These are phyloP conservation scores for Wilhelminamyces savonicus DNA, from an alignment of 805 yeast species.

Conservation along the genomic window DNA sequence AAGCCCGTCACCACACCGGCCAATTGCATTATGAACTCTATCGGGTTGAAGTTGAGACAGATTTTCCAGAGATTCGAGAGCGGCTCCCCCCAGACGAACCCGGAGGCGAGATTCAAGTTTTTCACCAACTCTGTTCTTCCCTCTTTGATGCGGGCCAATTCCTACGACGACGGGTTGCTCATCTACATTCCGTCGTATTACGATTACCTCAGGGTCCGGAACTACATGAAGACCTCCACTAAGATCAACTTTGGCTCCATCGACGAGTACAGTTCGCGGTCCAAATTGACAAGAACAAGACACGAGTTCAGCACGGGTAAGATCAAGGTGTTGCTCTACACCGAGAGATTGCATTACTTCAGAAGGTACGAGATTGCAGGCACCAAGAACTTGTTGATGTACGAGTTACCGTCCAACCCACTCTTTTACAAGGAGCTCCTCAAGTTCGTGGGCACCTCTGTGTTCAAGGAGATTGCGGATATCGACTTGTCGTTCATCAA, in stretches of 20 bases:
- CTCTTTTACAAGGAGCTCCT: conserved; percentile 73
- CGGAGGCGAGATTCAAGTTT: conserved; percentile 76
- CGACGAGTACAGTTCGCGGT: conserved; percentile 76
- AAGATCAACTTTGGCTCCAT: conserved; percentile 61
- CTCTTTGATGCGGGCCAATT: conserved; percentile 53
- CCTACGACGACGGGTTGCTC: conserved; percentile 68
- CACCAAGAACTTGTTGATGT: conserved; percentile 74
- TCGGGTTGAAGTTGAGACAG: conserved; percentile 64
- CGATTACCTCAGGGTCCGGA: conserved; percentile 76
- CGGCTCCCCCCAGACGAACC: conserved; percentile 53
- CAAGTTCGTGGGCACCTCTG: conserved; percentile 58
- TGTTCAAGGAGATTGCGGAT: conserved; percentile 48
- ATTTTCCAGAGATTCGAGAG: conserved; percentile 66
- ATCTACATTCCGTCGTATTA: conserved; percentile 80
- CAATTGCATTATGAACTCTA: conserved; percentile 52
- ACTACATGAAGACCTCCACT: conserved; percentile 59
- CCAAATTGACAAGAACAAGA: conserved; percentile 67
- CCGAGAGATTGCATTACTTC: conserved; percentile 91
- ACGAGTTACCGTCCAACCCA: conserved; percentile 82
- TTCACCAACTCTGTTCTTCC: conserved; percentile 74
- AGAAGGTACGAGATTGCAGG: conserved; percentile 82
- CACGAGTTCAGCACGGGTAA: conserved; percentile 59
- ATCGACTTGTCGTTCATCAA: conserved; percentile 42
- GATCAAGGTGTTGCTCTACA: conserved; percentile 70
- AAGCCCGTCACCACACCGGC: conserved; percentile 39